Evolutionary conservation across 257 asterid species (phyloP), one percentile per base, ranked within the genome.

Genomic region (Paulownia fortunei): DNA sequence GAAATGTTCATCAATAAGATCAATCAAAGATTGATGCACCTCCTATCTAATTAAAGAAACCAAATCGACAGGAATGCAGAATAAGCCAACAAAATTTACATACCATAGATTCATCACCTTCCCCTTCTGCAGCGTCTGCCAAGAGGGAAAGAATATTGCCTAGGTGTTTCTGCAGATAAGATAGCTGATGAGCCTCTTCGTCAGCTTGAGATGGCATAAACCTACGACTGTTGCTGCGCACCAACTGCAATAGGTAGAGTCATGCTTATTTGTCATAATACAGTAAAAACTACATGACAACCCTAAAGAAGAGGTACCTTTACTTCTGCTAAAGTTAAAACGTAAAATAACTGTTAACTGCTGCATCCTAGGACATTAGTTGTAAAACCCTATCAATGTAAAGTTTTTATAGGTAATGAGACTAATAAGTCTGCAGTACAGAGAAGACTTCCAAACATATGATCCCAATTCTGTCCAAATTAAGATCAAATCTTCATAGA

Each of bases 121-220:
- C 96, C 63, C 87, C 96, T 71, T 92, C 97, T 24, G 82, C 84
- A 5, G 95, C 49, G 80, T 92, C 97, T 56, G 97, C 90, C 88
- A 95, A 86, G 87, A 95, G 98, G n/a, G 97, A 89, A 41, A 95
- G 85, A 83, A 95, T 88, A 87, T 93, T 95, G 69, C 97, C 89
- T 36, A 91, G 68, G 87, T 95, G 98, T 71, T 93, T 93, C 49
- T 93, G 97, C 82, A 95, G 85, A 84, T 93, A 95, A 30, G 98
- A 95, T 47, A 95, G 85, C 87, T 93, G 99, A 83, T 95, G 99
- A 41, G 99, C 98, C 91, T 91, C 98, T 81, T 95, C 99, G 65
- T 95, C 99, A 30, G 89, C 87, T 83, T 90, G 97, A 15, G 99
- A 95, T 78, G 99, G 99, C 97, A 95, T 88, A 74, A 90, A 91